These are phyloP conservation scores for Capronia epimyces DNA, from an alignment of 2,329 filamentous ascomycete species.

Conservation along the genomic window DNA sequence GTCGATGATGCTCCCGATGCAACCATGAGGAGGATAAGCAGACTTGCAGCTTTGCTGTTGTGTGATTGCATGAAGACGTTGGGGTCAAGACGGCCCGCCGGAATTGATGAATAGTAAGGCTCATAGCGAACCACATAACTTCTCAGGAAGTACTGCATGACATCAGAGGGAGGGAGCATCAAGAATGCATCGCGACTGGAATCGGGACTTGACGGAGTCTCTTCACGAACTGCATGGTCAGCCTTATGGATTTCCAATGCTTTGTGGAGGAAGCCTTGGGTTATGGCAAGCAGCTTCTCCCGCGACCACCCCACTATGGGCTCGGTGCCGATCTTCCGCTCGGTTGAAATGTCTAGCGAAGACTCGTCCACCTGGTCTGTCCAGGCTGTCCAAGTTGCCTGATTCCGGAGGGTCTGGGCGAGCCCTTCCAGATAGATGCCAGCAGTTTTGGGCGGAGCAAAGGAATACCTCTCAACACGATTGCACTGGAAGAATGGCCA, in stretches of 20 bases:
- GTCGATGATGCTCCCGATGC: constrained; percentile 64
- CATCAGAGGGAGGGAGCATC: constrained; percentile 59
- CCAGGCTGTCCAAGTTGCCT: constrained; percentile 50
- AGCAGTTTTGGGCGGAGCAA: constrained; percentile 48
- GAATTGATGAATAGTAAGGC: constrained; percentile 60
- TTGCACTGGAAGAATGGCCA: constrained; percentile 52
- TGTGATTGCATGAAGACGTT: constrained; percentile 60
- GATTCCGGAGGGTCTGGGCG: constrained; percentile 48
- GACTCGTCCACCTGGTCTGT: constrained; percentile 44
- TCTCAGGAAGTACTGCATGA: constrained; percentile 62
- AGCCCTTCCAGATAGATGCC: constrained; percentile 48
- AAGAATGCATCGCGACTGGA: constrained; percentile 54
- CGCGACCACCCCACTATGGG: constrained; percentile 52
- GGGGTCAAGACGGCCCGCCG: constrained; percentile 56
- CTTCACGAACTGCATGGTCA: constrained; percentile 34
- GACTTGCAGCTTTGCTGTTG: constrained; percentile 60
- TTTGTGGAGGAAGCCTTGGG: constrained; percentile 64
- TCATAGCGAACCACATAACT: constrained; percentile 62
- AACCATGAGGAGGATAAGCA: constrained; percentile 66
- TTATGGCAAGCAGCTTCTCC: constrained; percentile 66
- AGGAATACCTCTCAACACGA: constrained; percentile 42
- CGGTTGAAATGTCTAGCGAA: constrained; percentile 41
- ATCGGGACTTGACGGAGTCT: constrained; percentile 37
- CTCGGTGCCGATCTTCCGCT: constrained; percentile 45
- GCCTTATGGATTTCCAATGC: constrained; percentile 59